phyloP scores from a whole-genome alignment of 1,284 basidiomycete genomes.

The Calocybe gambosa region DNA sequence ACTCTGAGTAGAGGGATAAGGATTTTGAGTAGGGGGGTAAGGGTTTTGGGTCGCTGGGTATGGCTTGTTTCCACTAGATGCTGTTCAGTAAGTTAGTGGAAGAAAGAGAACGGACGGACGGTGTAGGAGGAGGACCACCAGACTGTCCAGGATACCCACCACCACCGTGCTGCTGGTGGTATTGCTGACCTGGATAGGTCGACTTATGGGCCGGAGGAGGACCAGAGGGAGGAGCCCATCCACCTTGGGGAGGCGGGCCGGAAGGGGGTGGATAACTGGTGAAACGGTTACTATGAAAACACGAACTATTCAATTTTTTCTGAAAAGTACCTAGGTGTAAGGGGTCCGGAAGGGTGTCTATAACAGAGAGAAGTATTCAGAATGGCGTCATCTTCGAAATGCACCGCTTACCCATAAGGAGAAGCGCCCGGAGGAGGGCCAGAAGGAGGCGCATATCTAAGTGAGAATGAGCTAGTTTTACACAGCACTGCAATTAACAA shows the following conservation, averaged over 20 bases:
- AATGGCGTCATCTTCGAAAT: background rate
- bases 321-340: constrained; percentile 1
- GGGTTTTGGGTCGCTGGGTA: constrained; percentile 14
- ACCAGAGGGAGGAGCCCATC: background rate
- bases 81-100: background rate
- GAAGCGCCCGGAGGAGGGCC: background rate
- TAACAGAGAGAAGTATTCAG: background rate
- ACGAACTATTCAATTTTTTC: background rate
- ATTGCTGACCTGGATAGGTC: constrained; percentile 25
- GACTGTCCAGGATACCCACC: constrained; percentile 34
- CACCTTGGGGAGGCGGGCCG: constrained; percentile 14
- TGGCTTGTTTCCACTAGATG: constrained; percentile 10
- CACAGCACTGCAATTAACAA: background rate
- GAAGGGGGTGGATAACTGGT: background rate
- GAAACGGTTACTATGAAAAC: background rate
- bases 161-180: constrained; percentile 18
- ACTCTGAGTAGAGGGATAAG: background rate
- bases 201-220: constrained; percentile 21
- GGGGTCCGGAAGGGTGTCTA: constrained; percentile 5
- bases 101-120: constrained; percentile 13
- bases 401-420: constrained; percentile 7
- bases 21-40: constrained; percentile 2
- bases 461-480: background rate
- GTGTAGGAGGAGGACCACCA: constrained; percentile 15
- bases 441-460: background rate